Conservation (phyloP, 495 filamentous ascomycete species). For the Trichoderma reesei region DNA sequence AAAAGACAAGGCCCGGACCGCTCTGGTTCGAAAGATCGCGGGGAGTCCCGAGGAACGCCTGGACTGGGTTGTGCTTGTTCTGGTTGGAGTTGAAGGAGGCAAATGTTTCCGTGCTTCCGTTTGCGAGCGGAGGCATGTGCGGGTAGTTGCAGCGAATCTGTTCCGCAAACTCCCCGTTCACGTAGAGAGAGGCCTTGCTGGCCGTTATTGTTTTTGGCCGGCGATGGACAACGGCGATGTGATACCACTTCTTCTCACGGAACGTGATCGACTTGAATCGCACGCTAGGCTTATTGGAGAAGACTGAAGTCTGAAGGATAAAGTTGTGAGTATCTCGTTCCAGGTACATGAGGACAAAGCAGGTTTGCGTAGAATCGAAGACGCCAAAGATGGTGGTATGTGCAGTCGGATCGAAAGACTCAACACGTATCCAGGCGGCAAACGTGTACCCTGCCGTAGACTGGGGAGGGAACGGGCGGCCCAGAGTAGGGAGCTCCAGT, state of each 20-base stretch:
- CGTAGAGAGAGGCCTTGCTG: constrained; percentile 78
- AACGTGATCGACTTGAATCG: constrained; percentile 81
- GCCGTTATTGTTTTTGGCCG: constrained; percentile 62
- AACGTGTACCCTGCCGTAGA: constrained; percentile 77
- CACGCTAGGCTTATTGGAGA: constrained; percentile 75
- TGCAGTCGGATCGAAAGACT: constrained; percentile 69
- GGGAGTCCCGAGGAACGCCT: constrained; percentile 89
- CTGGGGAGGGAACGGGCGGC: constrained; percentile 66
- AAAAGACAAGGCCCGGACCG: constrained; percentile 63
- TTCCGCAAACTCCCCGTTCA: constrained; percentile 89
- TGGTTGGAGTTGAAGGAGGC: constrained; percentile 47
- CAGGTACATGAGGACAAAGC: constrained; percentile 87
- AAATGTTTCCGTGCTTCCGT: constrained; percentile 50
- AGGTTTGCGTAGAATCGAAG: constrained; percentile 85
- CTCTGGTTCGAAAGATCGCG: constrained; percentile 76
- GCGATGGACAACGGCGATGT: constrained; percentile 77
- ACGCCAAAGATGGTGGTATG: constrained; percentile 96
- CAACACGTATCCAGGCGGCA: constrained; percentile 76
- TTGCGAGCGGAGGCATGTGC: constrained; percentile 50
- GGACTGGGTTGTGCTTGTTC: constrained; percentile 55
- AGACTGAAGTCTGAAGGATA: constrained; percentile 92
- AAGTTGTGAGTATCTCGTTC: constrained; percentile 93
- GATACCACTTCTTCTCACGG: constrained; percentile 73
- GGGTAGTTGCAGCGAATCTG: constrained; percentile 87
- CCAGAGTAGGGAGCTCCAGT: constrained; percentile 74